These are phyloP conservation scores for Wickerhamiella kurtzmanii DNA, from an alignment of 805 yeast species.

Conservation along the genomic window DNA sequence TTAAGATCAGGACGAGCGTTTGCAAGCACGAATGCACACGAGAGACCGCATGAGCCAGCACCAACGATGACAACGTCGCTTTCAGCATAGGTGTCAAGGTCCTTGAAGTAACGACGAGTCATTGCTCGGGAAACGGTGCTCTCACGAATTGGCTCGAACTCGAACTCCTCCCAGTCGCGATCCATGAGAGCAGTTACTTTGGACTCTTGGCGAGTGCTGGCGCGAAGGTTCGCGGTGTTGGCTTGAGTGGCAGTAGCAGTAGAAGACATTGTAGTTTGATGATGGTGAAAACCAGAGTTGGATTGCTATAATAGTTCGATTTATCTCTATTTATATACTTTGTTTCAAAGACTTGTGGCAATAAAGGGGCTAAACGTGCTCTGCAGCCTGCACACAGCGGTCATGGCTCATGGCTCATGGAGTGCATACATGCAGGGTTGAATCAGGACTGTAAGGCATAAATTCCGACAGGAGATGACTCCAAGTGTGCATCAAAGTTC, in stretches of 20 bases:
- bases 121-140: slow-evolving; percentile 69
- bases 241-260: background rate
- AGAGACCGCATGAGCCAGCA: slow-evolving; percentile 65
- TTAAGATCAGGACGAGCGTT: slow-evolving; percentile 63
- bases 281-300: no score
- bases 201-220: slow-evolving; percentile 5
- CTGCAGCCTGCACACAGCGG: no score
- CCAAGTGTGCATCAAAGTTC: background rate
- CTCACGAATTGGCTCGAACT: slow-evolving; percentile 62
- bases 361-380: no score
- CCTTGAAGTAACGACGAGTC: slow-evolving; percentile 62
- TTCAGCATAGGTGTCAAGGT: slow-evolving; percentile 60
- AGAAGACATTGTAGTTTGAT: background rate
- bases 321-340: background rate
- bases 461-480: background rate
- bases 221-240: background rate
- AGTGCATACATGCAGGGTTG: background rate
- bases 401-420: background rate
- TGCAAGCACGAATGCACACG: slow-evolving; percentile 63
- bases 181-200: slow-evolving; percentile 8
- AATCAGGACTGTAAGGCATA: background rate
- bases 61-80: slow-evolving; percentile 65
- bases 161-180: slow-evolving; percentile 51
- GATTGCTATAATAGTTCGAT: background rate
- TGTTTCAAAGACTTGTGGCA: no score